Percentiles rank a stretch among this genome's conserved stretches.
phyloP scores from a whole-genome alignment of 805 yeast genomes.

The Tetrapisispora taiwanensis region DNA sequence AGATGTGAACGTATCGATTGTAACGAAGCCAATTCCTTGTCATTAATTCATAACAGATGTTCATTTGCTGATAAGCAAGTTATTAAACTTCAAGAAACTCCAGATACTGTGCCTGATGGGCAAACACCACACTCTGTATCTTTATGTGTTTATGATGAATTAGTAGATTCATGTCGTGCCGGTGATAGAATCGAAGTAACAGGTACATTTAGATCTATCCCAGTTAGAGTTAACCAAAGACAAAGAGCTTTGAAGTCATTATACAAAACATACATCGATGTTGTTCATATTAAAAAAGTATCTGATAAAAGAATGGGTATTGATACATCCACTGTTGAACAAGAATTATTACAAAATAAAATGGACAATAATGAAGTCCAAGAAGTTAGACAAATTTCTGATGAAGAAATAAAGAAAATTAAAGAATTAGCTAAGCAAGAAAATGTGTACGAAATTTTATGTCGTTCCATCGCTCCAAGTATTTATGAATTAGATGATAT shows the following conservation, averaged over 20 bases:
- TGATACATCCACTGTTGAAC: constrained; percentile 56
- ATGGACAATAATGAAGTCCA: constrained; percentile 51
- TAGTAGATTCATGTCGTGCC: constrained; percentile 89
- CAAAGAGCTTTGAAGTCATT: constrained; percentile 75
- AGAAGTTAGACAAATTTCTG: constrained; percentile 59
- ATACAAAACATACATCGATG: constrained; percentile 89
- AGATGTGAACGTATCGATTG: constrained; percentile 87
- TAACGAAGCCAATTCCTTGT: constrained; percentile 77
- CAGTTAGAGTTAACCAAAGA: constrained; percentile 78
- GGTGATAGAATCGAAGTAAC: constrained; percentile 95
- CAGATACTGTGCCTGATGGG: constrained; percentile 94
- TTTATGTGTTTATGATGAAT: constrained; percentile 87
- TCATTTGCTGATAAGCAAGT: constrained; percentile 94
- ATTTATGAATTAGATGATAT: constrained; percentile 95
- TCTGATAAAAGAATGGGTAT: constrained; percentile 74
- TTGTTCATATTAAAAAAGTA: constrained; percentile 81
- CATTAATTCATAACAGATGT: constrained; percentile 81
- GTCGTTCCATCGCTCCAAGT: constrained; percentile 94
- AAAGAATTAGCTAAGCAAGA: constrained; percentile 50
- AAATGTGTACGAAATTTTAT: constrained; percentile 75
- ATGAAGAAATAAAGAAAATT: constrained; percentile 59
- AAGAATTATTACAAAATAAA: constrained; percentile 39
- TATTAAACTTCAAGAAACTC: constrained; percentile 87
- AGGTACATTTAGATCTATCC: constrained; percentile 87
- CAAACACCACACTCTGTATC: constrained; percentile 97